A percentile compares a stretch with the other conserved stretches of the same genome.
Conservation (phyloP, 345 rosid genomes). For the Eucalyptus curtisii region DNA sequence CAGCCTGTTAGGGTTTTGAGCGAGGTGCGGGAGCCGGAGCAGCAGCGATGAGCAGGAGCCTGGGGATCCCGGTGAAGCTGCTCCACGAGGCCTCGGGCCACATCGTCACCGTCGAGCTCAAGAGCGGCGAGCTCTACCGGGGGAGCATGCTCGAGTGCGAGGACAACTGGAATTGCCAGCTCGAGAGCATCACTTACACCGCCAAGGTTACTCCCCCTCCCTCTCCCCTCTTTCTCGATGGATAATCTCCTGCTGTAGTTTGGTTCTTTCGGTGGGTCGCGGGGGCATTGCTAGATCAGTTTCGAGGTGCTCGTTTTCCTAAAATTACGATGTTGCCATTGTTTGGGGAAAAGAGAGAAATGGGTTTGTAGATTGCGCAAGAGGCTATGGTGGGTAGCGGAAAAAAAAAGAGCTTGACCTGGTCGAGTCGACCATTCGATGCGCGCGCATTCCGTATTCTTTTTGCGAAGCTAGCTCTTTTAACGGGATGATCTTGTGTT, state of each 20-base stretch:
- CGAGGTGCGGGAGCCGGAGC: neutral
- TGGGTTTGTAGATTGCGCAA: neutral
- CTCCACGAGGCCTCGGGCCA: slow-evolving; percentile 12
- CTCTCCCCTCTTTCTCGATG: neutral
- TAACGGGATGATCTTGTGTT: neutral
- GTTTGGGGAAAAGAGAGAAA: fast-evolving
- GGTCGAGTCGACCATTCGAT: neutral
- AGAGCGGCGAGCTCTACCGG: slow-evolving; percentile 13
- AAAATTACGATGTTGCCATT: neutral
- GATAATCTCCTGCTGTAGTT: neutral
- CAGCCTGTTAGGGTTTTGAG: neutral
- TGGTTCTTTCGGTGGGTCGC: neutral
- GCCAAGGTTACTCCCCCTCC: neutral
- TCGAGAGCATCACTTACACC: slow-evolving; percentile 15
- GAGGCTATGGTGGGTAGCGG: neutral
- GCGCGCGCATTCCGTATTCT: neutral
- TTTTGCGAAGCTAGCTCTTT: neutral
- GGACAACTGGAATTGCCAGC: slow-evolving; percentile 17
- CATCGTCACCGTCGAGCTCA: slow-evolving; percentile 9
- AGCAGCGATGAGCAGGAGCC: slow-evolving; percentile 10
- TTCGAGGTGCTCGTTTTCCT: neutral
- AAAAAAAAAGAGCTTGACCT: neutral
- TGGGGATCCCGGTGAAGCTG: slow-evolving; percentile 15
- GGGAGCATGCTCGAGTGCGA: slow-evolving; percentile 15
- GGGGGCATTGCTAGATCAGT: neutral